Percentiles rank a stretch among this genome's conserved stretches.
phyloP scores from a whole-genome alignment of 2,329 filamentous ascomycete genomes.

The Bipolaris sorokiniana region DNA sequence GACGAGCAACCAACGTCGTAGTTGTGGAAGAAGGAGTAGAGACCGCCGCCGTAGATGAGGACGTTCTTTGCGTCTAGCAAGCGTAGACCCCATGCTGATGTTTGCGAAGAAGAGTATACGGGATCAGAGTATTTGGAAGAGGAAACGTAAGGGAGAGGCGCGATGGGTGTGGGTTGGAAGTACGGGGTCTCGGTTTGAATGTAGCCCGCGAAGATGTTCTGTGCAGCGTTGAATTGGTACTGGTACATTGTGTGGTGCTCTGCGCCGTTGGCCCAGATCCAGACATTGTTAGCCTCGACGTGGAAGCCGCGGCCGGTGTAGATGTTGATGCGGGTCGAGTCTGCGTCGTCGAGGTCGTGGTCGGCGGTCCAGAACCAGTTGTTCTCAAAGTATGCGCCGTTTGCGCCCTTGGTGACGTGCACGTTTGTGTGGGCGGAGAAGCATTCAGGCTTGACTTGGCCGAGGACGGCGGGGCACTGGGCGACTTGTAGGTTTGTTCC shows the following conservation, averaged over 20 bases:
- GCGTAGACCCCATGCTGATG: constrained; percentile 66
- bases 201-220: constrained; percentile 79
- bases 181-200: constrained; percentile 91
- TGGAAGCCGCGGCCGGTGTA: constrained; percentile 86
- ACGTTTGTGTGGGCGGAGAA: constrained; percentile 68
- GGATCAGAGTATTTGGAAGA: constrained; percentile 67
- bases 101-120: constrained; percentile 61
- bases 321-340: constrained; percentile 76
- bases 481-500: constrained; percentile 80
- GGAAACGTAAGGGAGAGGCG: constrained; percentile 65
- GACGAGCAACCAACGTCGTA: constrained; percentile 55
- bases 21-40: constrained; percentile 74
- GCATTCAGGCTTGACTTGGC: constrained; percentile 64
- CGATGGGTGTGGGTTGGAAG: constrained; percentile 81
- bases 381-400: constrained; percentile 80
- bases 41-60: constrained; percentile 67
- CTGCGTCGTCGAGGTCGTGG: constrained; percentile 82
- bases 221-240: constrained; percentile 80
- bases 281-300: constrained; percentile 64
- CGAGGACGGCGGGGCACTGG: constrained; percentile 72
- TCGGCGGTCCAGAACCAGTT: constrained; percentile 91
- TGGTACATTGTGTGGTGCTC: constrained; percentile 72
- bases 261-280: constrained; percentile 70
- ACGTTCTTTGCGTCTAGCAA: constrained; percentile 64
- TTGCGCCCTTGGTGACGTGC: constrained; percentile 60